Evolutionary conservation across 164 flowering plant species (phyloP).

Genomic region (Pachysandra terminalis): DNA sequence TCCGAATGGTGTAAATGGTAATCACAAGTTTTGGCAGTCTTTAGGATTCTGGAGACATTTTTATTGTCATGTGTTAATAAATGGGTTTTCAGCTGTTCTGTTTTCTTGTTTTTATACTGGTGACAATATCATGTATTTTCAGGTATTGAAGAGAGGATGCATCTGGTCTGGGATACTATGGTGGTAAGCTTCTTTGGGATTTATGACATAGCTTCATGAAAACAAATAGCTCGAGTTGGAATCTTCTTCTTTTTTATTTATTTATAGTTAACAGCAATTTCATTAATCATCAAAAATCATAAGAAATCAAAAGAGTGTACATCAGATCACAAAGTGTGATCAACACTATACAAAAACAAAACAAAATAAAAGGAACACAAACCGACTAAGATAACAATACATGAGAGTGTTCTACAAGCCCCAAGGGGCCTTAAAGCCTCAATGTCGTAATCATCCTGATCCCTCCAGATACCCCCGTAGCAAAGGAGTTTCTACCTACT

Average conservation of each 20-base stretch:
- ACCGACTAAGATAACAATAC: no score
- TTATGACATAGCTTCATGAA: conserved; percentile 2
- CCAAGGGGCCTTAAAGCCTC: no score
- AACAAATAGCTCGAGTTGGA: conserved; percentile 3
- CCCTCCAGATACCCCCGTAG: no score
- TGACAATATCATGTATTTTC: conserved; percentile 1
- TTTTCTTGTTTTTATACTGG: conserved; percentile 6
- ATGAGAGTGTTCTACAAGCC: no score
- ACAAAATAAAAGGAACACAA: no score
- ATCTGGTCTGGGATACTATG: conserved; percentile 87
- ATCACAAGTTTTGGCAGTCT: conserved; percentile 8
- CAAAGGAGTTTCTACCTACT: no score
- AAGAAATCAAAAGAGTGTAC: no score
- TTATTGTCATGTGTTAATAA: neutral
- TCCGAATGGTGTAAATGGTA: conserved; percentile 99
- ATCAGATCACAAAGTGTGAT: no score
- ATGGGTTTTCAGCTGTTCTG: neutral
- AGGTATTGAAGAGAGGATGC: conserved; percentile 99
- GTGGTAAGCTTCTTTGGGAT: conserved; percentile 58
- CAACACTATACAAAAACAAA: no score
- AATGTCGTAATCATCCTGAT: no score
- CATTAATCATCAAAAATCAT: no score
- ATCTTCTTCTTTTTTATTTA: neutral
- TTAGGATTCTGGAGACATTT: neutral
- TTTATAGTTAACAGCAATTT: no score